phyloP scores from a whole-genome alignment of 345 rosid species.

The Eucalyptus fibrosa region DNA sequence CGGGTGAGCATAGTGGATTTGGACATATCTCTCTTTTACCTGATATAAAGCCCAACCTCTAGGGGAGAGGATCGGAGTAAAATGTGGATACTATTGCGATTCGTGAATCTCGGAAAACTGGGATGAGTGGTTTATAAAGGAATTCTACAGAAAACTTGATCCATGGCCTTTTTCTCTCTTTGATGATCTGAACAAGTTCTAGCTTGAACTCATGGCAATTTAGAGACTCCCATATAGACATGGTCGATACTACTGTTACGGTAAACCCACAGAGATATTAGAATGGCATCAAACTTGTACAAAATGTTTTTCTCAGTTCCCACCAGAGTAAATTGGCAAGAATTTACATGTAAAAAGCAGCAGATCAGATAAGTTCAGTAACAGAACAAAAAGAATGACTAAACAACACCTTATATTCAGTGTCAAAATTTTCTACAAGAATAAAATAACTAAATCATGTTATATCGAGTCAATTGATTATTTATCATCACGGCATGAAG shows the following conservation, averaged over 20 bases:
- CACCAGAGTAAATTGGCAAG: background rate
- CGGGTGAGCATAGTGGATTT: too few species aligned
- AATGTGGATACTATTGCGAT: fast-evolving
- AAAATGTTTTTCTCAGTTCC: background rate
- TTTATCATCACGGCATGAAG: background rate
- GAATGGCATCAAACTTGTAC: background rate
- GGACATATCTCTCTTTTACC: too few species aligned
- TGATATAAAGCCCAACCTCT: fast-evolving
- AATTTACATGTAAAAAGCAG: background rate
- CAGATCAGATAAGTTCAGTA: background rate
- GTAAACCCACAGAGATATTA: background rate
- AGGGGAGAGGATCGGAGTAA: background rate
- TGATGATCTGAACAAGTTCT: fast-evolving
- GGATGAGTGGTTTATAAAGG: background rate
- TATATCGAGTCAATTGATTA: too few species aligned
- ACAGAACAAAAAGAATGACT: background rate
- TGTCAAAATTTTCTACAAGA: background rate
- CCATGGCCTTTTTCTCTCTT: background rate
- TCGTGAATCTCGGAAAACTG: fast-evolving
- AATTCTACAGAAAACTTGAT: too few species aligned
- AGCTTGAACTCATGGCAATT: background rate
- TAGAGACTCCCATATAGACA: fast-evolving
- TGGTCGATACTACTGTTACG: too few species aligned
- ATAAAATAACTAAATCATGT: fast-evolving
- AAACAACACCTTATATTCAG: background rate